Evolutionary conservation across 2,329 filamentous ascomycete genomes (phyloP).

Genomic region (Fusarium oxysporum): DNA sequence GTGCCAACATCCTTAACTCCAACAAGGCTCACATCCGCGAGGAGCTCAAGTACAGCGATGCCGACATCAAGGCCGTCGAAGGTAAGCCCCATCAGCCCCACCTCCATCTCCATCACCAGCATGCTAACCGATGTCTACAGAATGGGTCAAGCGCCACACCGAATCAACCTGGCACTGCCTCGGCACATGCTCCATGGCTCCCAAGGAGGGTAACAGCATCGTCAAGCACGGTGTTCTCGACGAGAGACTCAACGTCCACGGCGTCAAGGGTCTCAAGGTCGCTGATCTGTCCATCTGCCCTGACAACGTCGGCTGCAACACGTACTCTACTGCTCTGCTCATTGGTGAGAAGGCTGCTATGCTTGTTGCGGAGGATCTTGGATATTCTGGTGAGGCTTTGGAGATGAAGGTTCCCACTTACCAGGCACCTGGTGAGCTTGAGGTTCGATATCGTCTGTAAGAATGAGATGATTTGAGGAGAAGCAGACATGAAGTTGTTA

Average conservation of each 20-base stretch:
- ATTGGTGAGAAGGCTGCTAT: slow-evolving; percentile 58
- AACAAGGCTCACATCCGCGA: slow-evolving; percentile 70
- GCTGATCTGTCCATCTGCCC: slow-evolving; percentile 82
- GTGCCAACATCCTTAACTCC: slow-evolving; percentile 66
- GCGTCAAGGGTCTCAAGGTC: slow-evolving; percentile 81
- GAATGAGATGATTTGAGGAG: neutral
- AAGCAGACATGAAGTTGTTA: neutral
- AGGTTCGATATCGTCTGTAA: slow-evolving; percentile 56
- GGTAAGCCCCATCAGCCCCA: slow-evolving; percentile 43
- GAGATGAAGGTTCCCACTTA: slow-evolving; percentile 81
- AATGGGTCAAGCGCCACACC: slow-evolving; percentile 77
- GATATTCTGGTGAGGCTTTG: slow-evolving; percentile 77
- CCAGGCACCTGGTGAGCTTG: slow-evolving; percentile 64
- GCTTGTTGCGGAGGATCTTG: slow-evolving; percentile 78
- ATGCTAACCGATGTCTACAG: neutral
- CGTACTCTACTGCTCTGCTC: slow-evolving; percentile 55
- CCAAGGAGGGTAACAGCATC: slow-evolving; percentile 79
- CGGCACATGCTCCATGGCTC: slow-evolving; percentile 81
- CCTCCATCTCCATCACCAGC: fast-evolving
- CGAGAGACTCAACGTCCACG: slow-evolving; percentile 81
- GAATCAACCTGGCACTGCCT: slow-evolving; percentile 70
- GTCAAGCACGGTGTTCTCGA: slow-evolving; percentile 84
- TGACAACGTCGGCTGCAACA: slow-evolving; percentile 80
- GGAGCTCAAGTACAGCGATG: slow-evolving; percentile 73
- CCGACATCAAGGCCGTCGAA: slow-evolving; percentile 74